Base-by-base conservation (phyloP, 805 yeast species). In the Nakazawaea laoshanensis region DNA sequence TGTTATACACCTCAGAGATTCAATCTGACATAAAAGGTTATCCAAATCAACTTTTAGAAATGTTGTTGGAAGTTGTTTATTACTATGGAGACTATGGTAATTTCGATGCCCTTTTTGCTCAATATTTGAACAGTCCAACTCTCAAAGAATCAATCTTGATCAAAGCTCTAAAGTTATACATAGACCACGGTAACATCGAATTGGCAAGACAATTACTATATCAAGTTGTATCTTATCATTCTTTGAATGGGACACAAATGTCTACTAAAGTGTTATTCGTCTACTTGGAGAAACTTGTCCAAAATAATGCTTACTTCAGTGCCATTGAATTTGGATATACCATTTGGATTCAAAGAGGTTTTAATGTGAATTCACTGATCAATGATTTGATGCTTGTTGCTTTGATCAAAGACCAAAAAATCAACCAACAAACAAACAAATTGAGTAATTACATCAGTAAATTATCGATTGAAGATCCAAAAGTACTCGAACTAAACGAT, bases 151-250 rank as follows among this genome's bases (percentile, higher is more conserved):
- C 16, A 5, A 28, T 31, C 3, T 13, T 36, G n/a, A 18, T 16
- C 7, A 19, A 24, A 16, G 35, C 35, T 3, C 27, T 36, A 16
- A 24, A 19, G 5, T 23, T 31, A 15, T 36, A 36, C 24, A 28
- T 36, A 3, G 24, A 36, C 8, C 7, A 13, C 13, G 22, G 27
- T 8, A 36, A 28, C 20, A 23, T 37, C 9, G 40, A 37, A 25
- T 20, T 37, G n/a, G 34, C 40, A 9, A 37, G 33, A 19, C 40
- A 37, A 13, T 22, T 37, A 12, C 18, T 37, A 4, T 33, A 29
- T 24, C 40, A 37, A 27, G 29, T 36, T 6, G 27, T 31, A 12
- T 15, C 31, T 3, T 30, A 27, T 7, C 24, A 17, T n/a, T 24
- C 32, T 13, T 26, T 19, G 15, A 36, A 30, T 13, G 30, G 20